Base-by-base conservation (phyloP, 139 green algal genomes). In the Chlorella sp. region DNA sequence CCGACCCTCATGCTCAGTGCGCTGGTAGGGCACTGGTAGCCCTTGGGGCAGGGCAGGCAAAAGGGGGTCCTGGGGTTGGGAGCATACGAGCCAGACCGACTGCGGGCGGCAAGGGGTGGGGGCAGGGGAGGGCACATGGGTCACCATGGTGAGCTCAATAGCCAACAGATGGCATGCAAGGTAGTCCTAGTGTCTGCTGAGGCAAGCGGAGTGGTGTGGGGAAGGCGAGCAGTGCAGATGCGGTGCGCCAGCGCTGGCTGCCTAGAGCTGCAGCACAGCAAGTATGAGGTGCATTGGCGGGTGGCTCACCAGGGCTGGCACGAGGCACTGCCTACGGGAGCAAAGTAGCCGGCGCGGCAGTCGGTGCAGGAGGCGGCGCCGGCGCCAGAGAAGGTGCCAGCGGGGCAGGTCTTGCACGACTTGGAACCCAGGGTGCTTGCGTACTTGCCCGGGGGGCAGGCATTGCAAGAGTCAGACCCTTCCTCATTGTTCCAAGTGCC, bases 381-480 rank as follows among this genome's bases (percentile, higher is more conserved):
- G 39, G 28, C 84, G 0, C 30, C 30, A 7, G 84, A 88, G 68
- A 30, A 81, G 24, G 84, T 88, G 39, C 84, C 84, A 48, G 68
- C 66, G 19, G 84, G 84, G 84, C 84, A 88, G 68, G 68, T 81
- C 68, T 88, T 88, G 66, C 84, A 88, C 34, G 66, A 32, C 39
- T 69, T 81, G 68, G 71, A 81, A 40, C 84, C 84, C 12, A 48
- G 30, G 30, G 68, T 81, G 84, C 42, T 81, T 19, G 84, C 66
- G 32, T 88, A 88, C 84, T 88, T 68, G 39, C 84, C 84, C 15
- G 84, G 84, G 21, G 84, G 28, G 84, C 84, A 88, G 32, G 73
- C 24, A 12, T 69, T 39, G 39, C 84, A 88, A 14, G 32, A 22
- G 84, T 88, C 84, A 2, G 71, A 66, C 39, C 68, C 84, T 0